A percentile compares a stretch with the other conserved stretches of the same genome.
Evolutionary conservation across 2,329 filamentous ascomycete genomes (phyloP).

Genomic region (Ascosphaera apis): DNA sequence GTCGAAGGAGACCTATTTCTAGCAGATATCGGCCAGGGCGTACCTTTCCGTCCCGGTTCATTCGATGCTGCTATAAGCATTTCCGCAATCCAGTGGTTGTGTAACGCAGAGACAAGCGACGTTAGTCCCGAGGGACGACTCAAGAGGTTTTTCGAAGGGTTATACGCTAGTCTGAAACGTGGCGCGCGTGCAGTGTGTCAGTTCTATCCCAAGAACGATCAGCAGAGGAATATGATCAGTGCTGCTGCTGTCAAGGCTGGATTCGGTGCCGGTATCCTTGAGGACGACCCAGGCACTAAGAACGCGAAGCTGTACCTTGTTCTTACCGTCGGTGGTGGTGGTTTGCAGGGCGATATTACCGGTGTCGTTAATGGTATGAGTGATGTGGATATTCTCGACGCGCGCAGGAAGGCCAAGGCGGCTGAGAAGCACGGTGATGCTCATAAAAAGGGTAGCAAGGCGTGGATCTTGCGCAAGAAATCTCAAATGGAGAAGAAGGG

Average conservation of each 20-base stretch:
- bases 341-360: slow-evolving; percentile 51
- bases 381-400: slow-evolving; percentile 59
- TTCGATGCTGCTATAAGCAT: slow-evolving; percentile 95
- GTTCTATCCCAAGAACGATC: slow-evolving; percentile 93
- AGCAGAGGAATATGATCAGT: slow-evolving; percentile 79
- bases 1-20: slow-evolving; percentile 87
- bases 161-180: slow-evolving; percentile 63
- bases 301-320: slow-evolving; percentile 93
- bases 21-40: slow-evolving; percentile 82
- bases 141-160: slow-evolving; percentile 69
- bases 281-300: slow-evolving; percentile 92
- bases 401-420: slow-evolving; percentile 28
- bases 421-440: slow-evolving; percentile 20
- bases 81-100: slow-evolving; percentile 93
- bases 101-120: slow-evolving; percentile 77
- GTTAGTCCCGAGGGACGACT: slow-evolving; percentile 59
- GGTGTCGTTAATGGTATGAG: slow-evolving; percentile 78
- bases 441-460: slow-evolving; percentile 25
- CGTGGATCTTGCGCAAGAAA: slow-evolving; percentile 41
- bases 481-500: slow-evolving; percentile 85
- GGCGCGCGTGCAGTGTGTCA: slow-evolving; percentile 86
- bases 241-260: slow-evolving; percentile 77
- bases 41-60: slow-evolving; percentile 74
- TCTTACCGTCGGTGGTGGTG: slow-evolving; percentile 61
- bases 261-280: slow-evolving; percentile 81